A percentile compares a stretch with the other conserved stretches of the same genome.
These are phyloP conservation scores for Chenopodium suecicum DNA, from an alignment of 148 eudicot genomes.

Conservation along the genomic window DNA sequence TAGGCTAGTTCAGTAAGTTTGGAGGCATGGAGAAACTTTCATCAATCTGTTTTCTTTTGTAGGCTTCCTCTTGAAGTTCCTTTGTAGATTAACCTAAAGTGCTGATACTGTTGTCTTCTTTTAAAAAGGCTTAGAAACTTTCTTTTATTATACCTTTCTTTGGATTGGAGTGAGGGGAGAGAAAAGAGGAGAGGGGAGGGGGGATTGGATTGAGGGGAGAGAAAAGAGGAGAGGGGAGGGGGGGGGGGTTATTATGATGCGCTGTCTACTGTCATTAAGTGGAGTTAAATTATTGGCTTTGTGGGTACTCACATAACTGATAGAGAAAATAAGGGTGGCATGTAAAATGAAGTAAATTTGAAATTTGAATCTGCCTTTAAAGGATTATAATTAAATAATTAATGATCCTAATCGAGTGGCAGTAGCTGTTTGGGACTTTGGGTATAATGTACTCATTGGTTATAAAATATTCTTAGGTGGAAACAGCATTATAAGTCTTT, in stretches of 20 bases:
- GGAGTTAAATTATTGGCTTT: background rate
- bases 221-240: background rate
- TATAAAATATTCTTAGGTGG: background rate
- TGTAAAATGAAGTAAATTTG: background rate
- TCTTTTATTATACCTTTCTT: background rate
- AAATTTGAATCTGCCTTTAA: too few relatives aligned
- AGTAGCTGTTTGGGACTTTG: background rate
- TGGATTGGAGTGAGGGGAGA: background rate
- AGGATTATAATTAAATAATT: too few relatives aligned
- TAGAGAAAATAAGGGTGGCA: background rate
- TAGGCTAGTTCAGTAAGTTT: background rate
- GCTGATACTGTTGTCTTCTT: background rate
- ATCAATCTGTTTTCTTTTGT: background rate
- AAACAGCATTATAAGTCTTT: background rate
- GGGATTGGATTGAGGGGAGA: background rate
- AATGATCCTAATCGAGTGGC: background rate
- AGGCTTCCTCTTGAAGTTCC: too few relatives aligned
- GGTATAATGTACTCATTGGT: background rate
- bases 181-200: background rate
- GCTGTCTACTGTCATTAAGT: background rate
- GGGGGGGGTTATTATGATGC: background rate
- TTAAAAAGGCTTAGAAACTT: background rate
- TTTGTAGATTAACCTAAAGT: too few relatives aligned
- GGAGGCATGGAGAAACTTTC: background rate
- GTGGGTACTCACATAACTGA: background rate